These are phyloP conservation scores for Kodamaea suecica DNA, from an alignment of 1,139 yeast species.

Conservation along the genomic window DNA sequence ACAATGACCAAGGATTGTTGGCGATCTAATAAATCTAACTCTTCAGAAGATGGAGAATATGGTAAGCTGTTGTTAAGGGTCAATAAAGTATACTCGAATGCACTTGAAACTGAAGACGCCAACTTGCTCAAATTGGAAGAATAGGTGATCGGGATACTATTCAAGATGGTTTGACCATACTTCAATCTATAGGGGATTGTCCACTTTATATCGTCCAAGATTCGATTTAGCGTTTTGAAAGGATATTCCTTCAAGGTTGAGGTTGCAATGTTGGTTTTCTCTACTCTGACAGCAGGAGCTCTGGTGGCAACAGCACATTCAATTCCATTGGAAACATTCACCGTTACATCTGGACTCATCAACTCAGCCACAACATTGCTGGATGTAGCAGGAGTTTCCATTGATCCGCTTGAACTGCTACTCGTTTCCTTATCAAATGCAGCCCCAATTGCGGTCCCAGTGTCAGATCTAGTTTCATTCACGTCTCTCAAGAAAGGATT, in stretches of 20 bases:
- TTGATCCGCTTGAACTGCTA: neutral
- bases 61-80: conserved; percentile 34
- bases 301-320: neutral
- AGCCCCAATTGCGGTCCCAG: neutral
- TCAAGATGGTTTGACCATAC: conserved; percentile 25
- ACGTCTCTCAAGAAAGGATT: neutral
- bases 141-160: conserved; percentile 34
- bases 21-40: conserved; percentile 17
- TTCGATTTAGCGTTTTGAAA: conserved; percentile 64
- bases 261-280: neutral
- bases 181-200: conserved; percentile 26
- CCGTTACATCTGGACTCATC: no score
- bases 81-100: conserved; percentile 20
- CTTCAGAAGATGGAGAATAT: conserved; percentile 31
- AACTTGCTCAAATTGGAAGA: conserved; percentile 27
- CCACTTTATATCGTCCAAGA: conserved; percentile 61
- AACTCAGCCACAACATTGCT: no score
- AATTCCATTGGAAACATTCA: no score
- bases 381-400: neutral
- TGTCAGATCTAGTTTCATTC: neutral
- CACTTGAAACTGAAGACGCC: conserved; percentile 10
- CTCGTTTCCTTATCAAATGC: neutral
- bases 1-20: conserved; percentile 25
- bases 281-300: neutral
- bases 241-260: conserved; percentile 18